Evolutionary conservation across 1,139 yeast genomes (phyloP).

Genomic region (Tardiomyces blankii): DNA sequence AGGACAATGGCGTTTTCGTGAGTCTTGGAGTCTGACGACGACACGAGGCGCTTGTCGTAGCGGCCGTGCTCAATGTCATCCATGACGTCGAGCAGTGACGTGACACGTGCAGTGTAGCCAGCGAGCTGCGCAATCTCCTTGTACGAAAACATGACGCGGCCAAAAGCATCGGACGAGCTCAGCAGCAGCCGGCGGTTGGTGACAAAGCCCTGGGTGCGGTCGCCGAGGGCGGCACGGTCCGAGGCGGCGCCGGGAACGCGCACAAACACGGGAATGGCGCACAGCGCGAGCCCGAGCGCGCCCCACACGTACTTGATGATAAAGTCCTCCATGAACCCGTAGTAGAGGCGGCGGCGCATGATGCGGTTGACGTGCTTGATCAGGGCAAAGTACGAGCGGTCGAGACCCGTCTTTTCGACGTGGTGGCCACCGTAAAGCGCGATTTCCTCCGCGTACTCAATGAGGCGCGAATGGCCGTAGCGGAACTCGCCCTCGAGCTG

Average conservation of each 20-base stretch:
- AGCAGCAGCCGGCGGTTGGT: constrained; percentile 81
- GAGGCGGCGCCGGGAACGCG: constrained; percentile 33
- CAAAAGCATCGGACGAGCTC: constrained; percentile 83
- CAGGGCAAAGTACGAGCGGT: constrained; percentile 69
- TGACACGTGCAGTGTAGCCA: constrained; percentile 73
- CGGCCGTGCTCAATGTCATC: constrained; percentile 35
- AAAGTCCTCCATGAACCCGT: constrained; percentile 48
- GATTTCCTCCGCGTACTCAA: constrained; percentile 73
- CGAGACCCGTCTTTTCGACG: constrained; percentile 68
- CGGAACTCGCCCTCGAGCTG: constrained; percentile 79
- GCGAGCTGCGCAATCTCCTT: constrained; percentile 74
- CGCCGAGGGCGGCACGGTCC: constrained; percentile 13
- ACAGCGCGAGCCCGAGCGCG: constrained; percentile 79
- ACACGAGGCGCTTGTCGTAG: constrained; percentile 21
- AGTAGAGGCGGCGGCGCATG: constrained; percentile 66
- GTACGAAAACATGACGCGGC: constrained; percentile 76
- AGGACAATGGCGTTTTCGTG: constrained; percentile 11
- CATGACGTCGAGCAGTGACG: constrained; percentile 58
- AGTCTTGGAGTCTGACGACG: constrained; percentile 9
- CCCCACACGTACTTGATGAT: constrained; percentile 93
- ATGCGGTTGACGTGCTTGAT: constrained; percentile 73
- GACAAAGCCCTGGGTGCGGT: constrained; percentile 47
- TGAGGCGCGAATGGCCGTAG: constrained; percentile 70
- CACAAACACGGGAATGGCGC: constrained; percentile 83
- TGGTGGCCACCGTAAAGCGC: constrained; percentile 77